phyloP scores from a whole-genome alignment of 2,329 filamentous ascomycete species.

The Raffaelea arxii region DNA sequence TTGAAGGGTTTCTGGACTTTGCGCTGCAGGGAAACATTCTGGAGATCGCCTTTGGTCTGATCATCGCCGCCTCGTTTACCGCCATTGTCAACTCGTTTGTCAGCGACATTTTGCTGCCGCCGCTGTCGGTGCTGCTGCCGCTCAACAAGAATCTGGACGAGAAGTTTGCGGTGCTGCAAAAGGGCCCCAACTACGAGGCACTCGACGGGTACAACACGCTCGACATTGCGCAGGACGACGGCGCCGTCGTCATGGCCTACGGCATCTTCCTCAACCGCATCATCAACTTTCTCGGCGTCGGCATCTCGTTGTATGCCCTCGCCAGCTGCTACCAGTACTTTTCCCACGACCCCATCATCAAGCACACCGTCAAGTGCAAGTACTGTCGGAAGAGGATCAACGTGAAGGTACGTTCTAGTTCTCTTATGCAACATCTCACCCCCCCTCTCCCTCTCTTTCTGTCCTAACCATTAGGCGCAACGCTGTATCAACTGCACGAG shows the following conservation, averaged over 20 bases:
- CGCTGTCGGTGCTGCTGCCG: constrained; percentile 59
- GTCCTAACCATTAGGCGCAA: constrained; percentile 21
- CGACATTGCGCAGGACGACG: constrained; percentile 57
- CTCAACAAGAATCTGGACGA: constrained; percentile 63
- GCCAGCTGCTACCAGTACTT: constrained; percentile 52
- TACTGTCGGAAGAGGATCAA: constrained; percentile 57
- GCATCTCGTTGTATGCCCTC: constrained; percentile 54
- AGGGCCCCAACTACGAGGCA: constrained; percentile 43
- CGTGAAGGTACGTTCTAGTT: constrained; percentile 40
- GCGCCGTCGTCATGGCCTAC: constrained; percentile 63
- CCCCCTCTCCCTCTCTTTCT: neutral
- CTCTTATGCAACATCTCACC: neutral
- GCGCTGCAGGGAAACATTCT: constrained; percentile 66
- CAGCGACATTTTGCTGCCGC: constrained; percentile 58
- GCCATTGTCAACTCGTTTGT: constrained; percentile 64
- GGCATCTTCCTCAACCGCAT: constrained; percentile 52
- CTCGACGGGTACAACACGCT: constrained; percentile 59
- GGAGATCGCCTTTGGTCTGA: constrained; percentile 65
- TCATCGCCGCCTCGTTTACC: constrained; percentile 63
- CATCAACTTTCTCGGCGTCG: constrained; percentile 57
- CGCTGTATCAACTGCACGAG: constrained; percentile 41
- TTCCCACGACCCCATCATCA: constrained; percentile 59
- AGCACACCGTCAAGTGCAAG: constrained; percentile 57
- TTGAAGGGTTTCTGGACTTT: constrained; percentile 61
- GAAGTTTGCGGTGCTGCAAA: constrained; percentile 58